phyloP scores from a whole-genome alignment of 768 basidiomycete species.

The Termitomyces sp. region DNA sequence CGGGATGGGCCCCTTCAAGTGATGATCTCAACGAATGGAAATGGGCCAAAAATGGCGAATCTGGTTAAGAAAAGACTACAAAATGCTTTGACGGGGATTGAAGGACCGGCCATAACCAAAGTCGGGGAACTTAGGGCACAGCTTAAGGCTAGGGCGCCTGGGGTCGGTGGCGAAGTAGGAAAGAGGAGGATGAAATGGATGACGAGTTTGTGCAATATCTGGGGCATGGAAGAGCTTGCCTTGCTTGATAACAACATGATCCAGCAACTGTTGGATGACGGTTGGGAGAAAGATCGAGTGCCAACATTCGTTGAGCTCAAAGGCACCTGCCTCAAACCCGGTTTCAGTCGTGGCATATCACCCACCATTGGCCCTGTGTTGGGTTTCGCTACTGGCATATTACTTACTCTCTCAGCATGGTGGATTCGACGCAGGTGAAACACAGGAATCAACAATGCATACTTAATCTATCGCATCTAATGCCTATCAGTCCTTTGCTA shows the following conservation, averaged over 20 bases:
- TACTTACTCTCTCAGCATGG: conserved; percentile 25
- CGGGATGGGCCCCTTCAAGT: conserved; percentile 89
- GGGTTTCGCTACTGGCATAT: conserved; percentile 42
- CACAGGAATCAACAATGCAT: not conserved
- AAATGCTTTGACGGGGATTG: conserved; percentile 60
- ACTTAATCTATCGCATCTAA: not conserved
- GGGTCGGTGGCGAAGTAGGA: conserved; percentile 74
- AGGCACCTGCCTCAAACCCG: conserved; percentile 15
- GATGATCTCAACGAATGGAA: conserved; percentile 94
- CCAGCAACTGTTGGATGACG: conserved; percentile 67
- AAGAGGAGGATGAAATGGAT: conserved; percentile 91
- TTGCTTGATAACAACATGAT: conserved; percentile 65
- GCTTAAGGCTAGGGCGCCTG: conserved; percentile 79
- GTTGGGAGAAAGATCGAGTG: conserved; percentile 73
- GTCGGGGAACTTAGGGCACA: conserved; percentile 72
- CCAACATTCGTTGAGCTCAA: conserved; percentile 42
- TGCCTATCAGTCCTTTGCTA: conserved; percentile 1
- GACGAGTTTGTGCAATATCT: conserved; percentile 79
- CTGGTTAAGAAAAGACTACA: conserved; percentile 73
- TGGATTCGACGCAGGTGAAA: conserved; percentile 29
- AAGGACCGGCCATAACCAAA: conserved; percentile 75
- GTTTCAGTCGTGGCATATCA: conserved; percentile 18
- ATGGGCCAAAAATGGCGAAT: conserved; percentile 87
- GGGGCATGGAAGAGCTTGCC: conserved; percentile 82
- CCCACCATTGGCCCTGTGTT: conserved; percentile 28